Conservation (phyloP, 2,329 filamentous ascomycete genomes). For the Xylaria sp. region DNA sequence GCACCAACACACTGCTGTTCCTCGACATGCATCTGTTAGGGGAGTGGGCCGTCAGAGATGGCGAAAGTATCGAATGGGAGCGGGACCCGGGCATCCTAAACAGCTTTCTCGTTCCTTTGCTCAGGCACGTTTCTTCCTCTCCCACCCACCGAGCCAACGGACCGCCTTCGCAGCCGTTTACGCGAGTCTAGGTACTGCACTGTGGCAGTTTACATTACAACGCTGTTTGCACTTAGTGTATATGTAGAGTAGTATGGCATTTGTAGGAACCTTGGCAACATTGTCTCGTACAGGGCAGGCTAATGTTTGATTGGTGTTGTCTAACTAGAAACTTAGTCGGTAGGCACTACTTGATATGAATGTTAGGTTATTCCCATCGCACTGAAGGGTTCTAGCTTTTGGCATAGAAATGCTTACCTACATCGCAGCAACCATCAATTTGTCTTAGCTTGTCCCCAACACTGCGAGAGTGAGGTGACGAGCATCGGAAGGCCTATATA, state of each 20-base stretch:
- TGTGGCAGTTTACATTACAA: slow-evolving; percentile 9
- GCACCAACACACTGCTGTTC: slow-evolving; percentile 10
- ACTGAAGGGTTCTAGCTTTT: not conserved
- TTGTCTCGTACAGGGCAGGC: not conserved
- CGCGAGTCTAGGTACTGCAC: slow-evolving; percentile 16
- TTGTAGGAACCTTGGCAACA: slow-evolving; percentile 1
- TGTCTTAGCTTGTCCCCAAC: not conserved
- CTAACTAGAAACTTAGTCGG: not conserved
- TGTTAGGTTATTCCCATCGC: not conserved
- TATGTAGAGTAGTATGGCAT: not conserved
- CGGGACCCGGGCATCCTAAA: slow-evolving; percentile 8
- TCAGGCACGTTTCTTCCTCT: slow-evolving; percentile 23
- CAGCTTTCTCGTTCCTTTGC: slow-evolving; percentile 5
- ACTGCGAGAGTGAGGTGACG: not conserved
- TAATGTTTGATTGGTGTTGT: not conserved
- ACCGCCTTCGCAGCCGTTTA: slow-evolving; percentile 20
- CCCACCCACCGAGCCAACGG: slow-evolving; percentile 17
- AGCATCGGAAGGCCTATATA: not conserved
- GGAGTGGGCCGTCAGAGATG: slow-evolving; percentile 13
- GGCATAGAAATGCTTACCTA: not conserved
- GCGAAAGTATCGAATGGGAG: slow-evolving; percentile 19
- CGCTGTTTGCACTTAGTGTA: slow-evolving; percentile 7
- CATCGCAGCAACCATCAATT: not conserved
- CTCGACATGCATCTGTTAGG: not conserved
- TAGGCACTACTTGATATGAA: not conserved